Evolutionary conservation across 1,284 basidiomycete species (phyloP), one percentile per base, ranked within the genome.

Genomic region (Quambalaria eucalypti): DNA sequence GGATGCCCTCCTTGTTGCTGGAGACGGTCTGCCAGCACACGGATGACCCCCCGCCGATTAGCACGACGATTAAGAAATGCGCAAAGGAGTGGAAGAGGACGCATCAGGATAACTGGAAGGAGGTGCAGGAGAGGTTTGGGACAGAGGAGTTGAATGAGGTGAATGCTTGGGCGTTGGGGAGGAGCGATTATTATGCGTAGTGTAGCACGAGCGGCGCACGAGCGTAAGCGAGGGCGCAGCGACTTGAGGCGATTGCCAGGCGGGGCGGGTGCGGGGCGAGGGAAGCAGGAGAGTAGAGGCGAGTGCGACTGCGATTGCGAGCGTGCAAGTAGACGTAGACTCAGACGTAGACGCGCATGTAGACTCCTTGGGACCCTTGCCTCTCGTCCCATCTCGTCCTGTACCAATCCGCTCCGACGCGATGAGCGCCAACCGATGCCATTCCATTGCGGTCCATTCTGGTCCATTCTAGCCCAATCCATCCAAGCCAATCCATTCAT

Each of bases 41-140:
- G 2, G 87, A 90, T 4, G 90, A 92, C 73, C 91, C 92, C 23
- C 85, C 86, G 46, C 92, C 92, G 21, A 88, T 97, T 69, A 88
- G 87, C 25, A 89, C 87, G 2, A 89, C 90, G 5, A 90, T 93
- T 68, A 83, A 88, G 51, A 85, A 86, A 67, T 88, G 85, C 76
- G 90, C 90, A 49, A 88, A 87, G 39, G 87, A 90, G 71, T 90
- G 90, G 75, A 88, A 88, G 77, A 86, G 88, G 82, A 73, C 67
- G 2, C 71, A 73, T 59, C 57, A 56, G 54, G 89, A 90, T 74
- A 90, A 87, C 50, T 91, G 89, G 88, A 85, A 87, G 63, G 88
- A 87, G 67, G 92, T 97, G 76, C 87, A 92, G 76, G 81, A 84
- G 60, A 82, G 83, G 57, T 97, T 98, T 77, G 83, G 87, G 65